phyloP scores from a whole-genome alignment of 192 early-diverging fungal species.

The Pilaira anomala region DNA sequence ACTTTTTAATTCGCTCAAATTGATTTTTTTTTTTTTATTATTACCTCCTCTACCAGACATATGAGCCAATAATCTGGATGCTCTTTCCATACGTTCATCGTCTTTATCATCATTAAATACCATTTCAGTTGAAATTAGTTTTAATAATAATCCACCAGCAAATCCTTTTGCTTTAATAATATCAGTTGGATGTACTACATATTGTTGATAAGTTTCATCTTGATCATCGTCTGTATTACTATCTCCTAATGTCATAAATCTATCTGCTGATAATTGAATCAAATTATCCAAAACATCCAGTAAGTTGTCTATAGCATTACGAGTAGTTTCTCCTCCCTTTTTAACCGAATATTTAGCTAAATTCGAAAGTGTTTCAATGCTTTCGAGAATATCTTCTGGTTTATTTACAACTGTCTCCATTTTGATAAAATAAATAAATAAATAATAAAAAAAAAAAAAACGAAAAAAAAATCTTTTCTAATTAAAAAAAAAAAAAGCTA shows the following conservation, averaged over 20 bases:
- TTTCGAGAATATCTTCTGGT: too few relatives aligned
- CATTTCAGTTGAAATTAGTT: conserved; percentile 8
- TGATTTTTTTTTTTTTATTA: neutral
- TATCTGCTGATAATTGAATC: conserved; percentile 15
- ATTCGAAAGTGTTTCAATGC: too few relatives aligned
- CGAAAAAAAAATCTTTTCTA: too few relatives aligned
- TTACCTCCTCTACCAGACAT: conserved; percentile 39
- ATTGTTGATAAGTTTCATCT: conserved; percentile 1
- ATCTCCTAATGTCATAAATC: conserved; percentile 16
- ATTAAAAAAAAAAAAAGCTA: too few relatives aligned
- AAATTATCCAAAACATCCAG: conserved; percentile 4
- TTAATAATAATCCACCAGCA: conserved; percentile 12
- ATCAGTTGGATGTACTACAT: conserved; percentile 12
- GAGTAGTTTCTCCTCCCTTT: neutral
- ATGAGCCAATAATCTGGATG: conserved; percentile 33
- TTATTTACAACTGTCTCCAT: too few relatives aligned
- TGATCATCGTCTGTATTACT: neutral
- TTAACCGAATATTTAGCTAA: neutral
- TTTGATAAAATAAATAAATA: too few relatives aligned
- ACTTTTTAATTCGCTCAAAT: neutral
- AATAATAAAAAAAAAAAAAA: too few relatives aligned
- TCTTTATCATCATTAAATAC: conserved; percentile 16
- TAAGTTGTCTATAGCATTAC: neutral
- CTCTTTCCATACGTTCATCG: conserved; percentile 25
- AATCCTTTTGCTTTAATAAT: conserved; percentile 13